Conservation (phyloP, 2,329 filamentous ascomycete genomes). For the Basipetospora chlamydospora region DNA sequence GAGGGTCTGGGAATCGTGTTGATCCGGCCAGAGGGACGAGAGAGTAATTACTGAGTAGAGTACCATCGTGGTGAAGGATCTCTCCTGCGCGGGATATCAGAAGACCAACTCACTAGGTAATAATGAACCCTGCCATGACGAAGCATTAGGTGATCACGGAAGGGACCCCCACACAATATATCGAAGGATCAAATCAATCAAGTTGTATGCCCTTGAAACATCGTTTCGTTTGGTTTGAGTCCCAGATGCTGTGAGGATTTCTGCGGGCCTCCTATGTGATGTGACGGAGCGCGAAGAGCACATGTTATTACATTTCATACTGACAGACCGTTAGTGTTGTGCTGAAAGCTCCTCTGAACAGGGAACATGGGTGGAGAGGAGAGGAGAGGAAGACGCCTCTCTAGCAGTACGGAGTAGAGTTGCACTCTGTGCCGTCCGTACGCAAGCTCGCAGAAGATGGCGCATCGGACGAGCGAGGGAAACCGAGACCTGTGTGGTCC, state of each 20-base stretch:
- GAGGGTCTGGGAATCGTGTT: background rate
- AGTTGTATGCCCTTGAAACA: background rate
- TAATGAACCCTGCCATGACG: constrained; percentile 2
- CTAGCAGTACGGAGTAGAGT: no score
- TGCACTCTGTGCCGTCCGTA: no score
- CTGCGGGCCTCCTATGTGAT: background rate
- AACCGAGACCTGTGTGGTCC: no score
- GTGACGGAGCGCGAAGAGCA: background rate
- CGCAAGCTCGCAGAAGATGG: no score
- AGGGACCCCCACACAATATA: background rate
- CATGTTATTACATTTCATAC: background rate
- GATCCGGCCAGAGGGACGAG: constrained; percentile 1
- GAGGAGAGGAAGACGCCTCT: no score
- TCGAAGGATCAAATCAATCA: background rate
- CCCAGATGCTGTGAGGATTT: background rate
- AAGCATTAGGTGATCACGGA: constrained; percentile 4
- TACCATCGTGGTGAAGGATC: no score
- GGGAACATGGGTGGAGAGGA: background rate
- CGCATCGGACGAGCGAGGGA: no score
- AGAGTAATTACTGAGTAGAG: no score
- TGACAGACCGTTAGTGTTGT: background rate
- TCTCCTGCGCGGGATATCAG: no score
- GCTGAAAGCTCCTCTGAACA: background rate
- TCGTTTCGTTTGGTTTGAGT: background rate
- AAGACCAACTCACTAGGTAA: background rate